These are phyloP conservation scores for Solanum piurae DNA, from an alignment of 257 asterid genomes.

Conservation along the genomic window DNA sequence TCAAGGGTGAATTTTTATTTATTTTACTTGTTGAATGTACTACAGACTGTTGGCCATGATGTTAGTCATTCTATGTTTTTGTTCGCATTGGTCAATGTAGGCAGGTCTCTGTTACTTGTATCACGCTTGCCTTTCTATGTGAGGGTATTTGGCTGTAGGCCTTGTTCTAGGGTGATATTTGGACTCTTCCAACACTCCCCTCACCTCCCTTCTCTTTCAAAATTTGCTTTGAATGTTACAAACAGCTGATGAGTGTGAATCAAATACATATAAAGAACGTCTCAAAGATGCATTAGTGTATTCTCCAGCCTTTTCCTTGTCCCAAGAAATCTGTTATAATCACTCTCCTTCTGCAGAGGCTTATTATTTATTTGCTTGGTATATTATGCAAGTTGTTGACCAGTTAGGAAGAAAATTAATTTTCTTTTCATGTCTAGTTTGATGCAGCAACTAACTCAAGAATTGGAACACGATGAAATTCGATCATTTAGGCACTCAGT, in stretches of 20 bases:
- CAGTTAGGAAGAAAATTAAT: background rate
- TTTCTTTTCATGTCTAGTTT: conserved; percentile 36
- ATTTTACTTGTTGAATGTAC: background rate
- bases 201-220: background rate
- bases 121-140: background rate
- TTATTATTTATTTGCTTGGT: background rate
- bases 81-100: background rate
- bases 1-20: background rate
- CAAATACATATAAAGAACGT: background rate
- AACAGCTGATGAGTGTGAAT: background rate
- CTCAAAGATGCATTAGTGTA: background rate
- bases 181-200: no score
- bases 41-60: background rate
- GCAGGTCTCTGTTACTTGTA: background rate
- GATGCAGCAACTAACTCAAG: conserved; percentile 89
- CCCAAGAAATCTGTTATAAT: background rate
- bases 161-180: background rate
- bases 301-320: background rate
- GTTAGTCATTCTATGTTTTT: background rate
- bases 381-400: background rate
- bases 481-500: conserved; percentile 55
- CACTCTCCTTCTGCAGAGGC: background rate
- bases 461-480: conserved; percentile 71
- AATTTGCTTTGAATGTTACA: background rate
- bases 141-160: background rate